Evolutionary conservation across 441 rosid genomes (phyloP).

Genomic region (Francoa sonchifolia): DNA sequence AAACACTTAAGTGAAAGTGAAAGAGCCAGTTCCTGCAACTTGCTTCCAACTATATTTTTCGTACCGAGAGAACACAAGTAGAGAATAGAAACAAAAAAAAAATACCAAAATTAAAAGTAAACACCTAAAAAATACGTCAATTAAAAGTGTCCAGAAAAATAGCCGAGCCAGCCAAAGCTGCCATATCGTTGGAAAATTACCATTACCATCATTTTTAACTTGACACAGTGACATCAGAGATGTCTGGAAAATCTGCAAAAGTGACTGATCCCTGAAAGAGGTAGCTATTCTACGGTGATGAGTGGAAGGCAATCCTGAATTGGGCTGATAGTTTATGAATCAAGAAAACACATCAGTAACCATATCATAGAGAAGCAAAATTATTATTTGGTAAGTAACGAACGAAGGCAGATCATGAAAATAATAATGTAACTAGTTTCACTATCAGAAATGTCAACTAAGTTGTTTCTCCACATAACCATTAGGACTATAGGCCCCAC

Average conservation of each 20-base stretch:
- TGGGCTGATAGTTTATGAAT: slow-evolving; percentile 40
- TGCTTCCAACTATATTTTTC: slow-evolving; percentile 10
- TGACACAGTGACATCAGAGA: slow-evolving; percentile 78
- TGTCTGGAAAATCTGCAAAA: slow-evolving; percentile 88
- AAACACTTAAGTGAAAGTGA: slow-evolving; percentile 21
- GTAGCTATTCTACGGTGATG: slow-evolving; percentile 87
- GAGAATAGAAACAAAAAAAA: neutral
- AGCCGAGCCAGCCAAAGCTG: neutral
- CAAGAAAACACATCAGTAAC: slow-evolving; percentile 14
- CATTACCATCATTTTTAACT: slow-evolving; percentile 85
- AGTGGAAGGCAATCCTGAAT: slow-evolving; percentile 71
- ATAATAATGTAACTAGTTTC: no score
- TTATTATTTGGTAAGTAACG: no score
- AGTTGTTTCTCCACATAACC: no score
- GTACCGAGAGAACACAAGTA: neutral
- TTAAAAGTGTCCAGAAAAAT: neutral
- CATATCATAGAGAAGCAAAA: slow-evolving; percentile 1
- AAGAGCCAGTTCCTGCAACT: slow-evolving; percentile 19
- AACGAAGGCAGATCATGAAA: no score
- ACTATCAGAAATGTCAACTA: no score
- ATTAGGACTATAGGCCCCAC: no score
- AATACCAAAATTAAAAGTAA: neutral
- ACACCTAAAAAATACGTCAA: no score
- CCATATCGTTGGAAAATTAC: neutral
- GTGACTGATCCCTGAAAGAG: slow-evolving; percentile 89